Conservation (phyloP, 306 rosid genomes). For the Biancaea sappan region DNA sequence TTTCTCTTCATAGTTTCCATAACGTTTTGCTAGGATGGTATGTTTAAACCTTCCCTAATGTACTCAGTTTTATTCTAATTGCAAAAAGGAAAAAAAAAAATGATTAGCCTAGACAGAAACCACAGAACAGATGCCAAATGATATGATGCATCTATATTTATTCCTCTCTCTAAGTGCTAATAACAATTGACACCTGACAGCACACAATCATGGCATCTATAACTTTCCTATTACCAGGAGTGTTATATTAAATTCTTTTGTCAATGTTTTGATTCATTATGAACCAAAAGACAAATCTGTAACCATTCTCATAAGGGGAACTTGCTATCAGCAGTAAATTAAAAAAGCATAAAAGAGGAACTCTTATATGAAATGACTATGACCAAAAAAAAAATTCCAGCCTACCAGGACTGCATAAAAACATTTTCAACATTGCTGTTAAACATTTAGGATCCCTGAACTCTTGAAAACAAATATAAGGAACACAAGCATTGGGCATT, state of each 20-base stretch:
- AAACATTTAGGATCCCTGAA: conserved; percentile 1
- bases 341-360: background rate
- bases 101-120: conserved; percentile 5
- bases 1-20: too few species aligned
- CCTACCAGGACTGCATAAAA: background rate
- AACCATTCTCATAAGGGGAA: background rate
- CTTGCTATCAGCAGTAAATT: background rate
- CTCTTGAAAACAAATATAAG: background rate
- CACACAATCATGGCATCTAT: background rate
- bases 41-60: too few species aligned
- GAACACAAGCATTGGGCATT: background rate
- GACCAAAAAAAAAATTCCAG: background rate
- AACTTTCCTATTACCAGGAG: background rate
- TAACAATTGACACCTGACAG: conserved; percentile 3
- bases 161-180: conserved; percentile 5
- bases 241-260: conserved; percentile 8
- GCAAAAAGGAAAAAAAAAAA: too few species aligned
- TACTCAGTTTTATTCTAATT: too few species aligned
- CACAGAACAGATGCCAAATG: background rate
- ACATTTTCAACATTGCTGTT: background rate
- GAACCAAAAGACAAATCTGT: background rate
- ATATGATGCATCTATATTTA: background rate
- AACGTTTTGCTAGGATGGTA: too few species aligned
- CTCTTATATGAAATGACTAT: background rate
- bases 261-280: background rate